These are phyloP conservation scores for Pyricularia sp. DNA, from an alignment of 2,329 filamentous ascomycete species.

Conservation along the genomic window DNA sequence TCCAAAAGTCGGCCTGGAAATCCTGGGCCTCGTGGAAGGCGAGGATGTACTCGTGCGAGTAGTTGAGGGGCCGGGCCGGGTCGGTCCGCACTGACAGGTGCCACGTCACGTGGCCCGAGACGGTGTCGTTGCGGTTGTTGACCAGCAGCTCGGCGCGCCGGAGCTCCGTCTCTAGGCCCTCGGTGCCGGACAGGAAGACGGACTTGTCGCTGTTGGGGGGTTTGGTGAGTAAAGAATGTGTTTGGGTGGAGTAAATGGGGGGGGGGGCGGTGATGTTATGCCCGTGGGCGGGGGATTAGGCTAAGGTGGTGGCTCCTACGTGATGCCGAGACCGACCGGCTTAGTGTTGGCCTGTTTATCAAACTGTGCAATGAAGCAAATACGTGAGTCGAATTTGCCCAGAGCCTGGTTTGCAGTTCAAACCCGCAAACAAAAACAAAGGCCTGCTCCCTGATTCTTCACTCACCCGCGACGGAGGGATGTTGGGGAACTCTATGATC, in stretches of 20 bases:
- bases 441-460: too few species aligned
- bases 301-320: too few species aligned
- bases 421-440: too few species aligned
- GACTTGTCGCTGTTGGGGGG: neutral
- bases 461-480: neutral
- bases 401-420: neutral
- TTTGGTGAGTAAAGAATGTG: too few species aligned
- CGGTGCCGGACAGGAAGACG: neutral
- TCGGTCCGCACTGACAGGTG: neutral
- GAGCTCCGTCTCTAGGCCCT: slow-evolving; percentile 1
- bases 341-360: neutral
- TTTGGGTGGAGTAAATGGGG: neutral
- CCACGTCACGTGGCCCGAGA: neutral
- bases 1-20: slow-evolving; percentile 3
- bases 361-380: neutral
- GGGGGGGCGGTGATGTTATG: neutral
- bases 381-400: neutral
- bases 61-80: neutral
- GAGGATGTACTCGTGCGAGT: neutral
- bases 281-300: too few species aligned
- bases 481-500: neutral
- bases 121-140: slow-evolving; percentile 1
- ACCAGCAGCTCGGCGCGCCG: neutral
- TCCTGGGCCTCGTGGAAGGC: slow-evolving; percentile 3
- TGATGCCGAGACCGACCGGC: neutral